A percentile compares a stretch with the other conserved stretches of the same genome.
phyloP scores from a whole-genome alignment of 805 yeast genomes.

The Saccharomycopsis malanga region DNA sequence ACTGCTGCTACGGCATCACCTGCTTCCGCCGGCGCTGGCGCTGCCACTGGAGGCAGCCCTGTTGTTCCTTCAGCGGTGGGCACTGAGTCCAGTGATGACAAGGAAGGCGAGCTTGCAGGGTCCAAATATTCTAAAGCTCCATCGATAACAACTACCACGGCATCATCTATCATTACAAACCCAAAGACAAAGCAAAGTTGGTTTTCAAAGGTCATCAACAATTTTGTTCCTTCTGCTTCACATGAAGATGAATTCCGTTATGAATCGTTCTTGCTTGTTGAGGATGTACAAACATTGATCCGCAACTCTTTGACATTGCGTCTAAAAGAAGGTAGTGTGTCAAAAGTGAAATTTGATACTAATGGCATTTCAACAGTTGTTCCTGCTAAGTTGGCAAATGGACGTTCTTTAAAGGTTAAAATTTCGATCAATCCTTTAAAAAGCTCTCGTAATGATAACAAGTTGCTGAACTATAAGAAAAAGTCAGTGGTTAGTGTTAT shows the following conservation, averaged over 20 bases:
- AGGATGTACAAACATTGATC: constrained; percentile 25
- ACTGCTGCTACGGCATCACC: too few species aligned
- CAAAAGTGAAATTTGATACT: constrained; percentile 36
- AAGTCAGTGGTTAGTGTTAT: constrained; percentile 36
- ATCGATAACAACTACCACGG: constrained; percentile 16
- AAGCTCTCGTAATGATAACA: constrained; percentile 2
- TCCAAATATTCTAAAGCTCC: constrained; percentile 18
- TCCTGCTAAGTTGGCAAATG: constrained; percentile 40
- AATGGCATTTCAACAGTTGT: constrained; percentile 40
- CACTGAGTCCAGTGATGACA: not conserved
- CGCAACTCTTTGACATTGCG: constrained; percentile 39
- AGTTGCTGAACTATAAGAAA: constrained; percentile 28
- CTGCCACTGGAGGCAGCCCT: too few species aligned
- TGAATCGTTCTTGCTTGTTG: constrained; percentile 18
- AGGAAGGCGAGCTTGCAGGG: constrained; percentile 5
- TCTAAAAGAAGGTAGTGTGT: constrained; percentile 43
- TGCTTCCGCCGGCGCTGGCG: too few species aligned
- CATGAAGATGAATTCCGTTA: constrained; percentile 22
- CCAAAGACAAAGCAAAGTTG: constrained; percentile 27
- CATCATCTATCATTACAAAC: constrained; percentile 15
- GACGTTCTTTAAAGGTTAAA: constrained; percentile 41
- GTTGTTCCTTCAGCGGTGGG: too few species aligned
- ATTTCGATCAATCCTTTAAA: constrained; percentile 31
- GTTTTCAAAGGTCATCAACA: constrained; percentile 34
- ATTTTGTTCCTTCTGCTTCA: constrained; percentile 23